Evolutionary conservation across 192 early-diverging fungal genomes (phyloP).

Genomic region (Podila clonocystis): DNA sequence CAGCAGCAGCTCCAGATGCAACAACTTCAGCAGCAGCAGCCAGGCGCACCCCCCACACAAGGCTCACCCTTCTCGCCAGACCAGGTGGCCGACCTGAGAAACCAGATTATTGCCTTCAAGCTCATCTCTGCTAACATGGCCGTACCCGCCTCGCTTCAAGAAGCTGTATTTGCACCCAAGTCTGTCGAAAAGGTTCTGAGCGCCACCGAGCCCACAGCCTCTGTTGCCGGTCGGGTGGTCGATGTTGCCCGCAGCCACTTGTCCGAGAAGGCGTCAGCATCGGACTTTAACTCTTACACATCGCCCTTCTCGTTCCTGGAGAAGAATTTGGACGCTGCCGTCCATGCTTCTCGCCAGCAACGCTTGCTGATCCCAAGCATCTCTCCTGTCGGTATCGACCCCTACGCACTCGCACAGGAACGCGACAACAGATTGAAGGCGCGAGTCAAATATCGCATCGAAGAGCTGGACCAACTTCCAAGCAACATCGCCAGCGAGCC

Average conservation of each 20-base stretch:
- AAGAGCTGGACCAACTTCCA: constrained; percentile 77
- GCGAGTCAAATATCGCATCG: constrained; percentile 80
- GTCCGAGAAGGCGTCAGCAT: constrained; percentile 44
- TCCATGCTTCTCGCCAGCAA: constrained; percentile 69
- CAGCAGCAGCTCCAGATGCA: constrained; percentile 52
- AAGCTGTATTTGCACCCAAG: constrained; percentile 70
- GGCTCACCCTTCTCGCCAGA: constrained; percentile 60
- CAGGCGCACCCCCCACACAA: constrained; percentile 19
- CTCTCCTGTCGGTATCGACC: constrained; percentile 83
- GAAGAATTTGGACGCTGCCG: constrained; percentile 60
- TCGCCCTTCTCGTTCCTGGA: constrained; percentile 69
- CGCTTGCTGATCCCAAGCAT: constrained; percentile 79
- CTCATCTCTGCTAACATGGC: constrained; percentile 82
- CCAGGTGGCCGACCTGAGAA: constrained; percentile 76
- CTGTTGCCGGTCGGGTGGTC: constrained; percentile 60
- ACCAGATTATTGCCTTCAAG: constrained; percentile 89
- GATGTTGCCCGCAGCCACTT: constrained; percentile 62
- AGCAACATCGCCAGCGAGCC: constrained; percentile 72
- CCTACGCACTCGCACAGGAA: constrained; percentile 78
- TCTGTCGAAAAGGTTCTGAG: constrained; percentile 53
- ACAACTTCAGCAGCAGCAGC: constrained; percentile 50
- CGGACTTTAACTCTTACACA: constrained; percentile 60
- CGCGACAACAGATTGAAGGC: constrained; percentile 77
- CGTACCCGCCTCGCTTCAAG: constrained; percentile 75
- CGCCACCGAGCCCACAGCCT: constrained; percentile 56